These are phyloP conservation scores for Irpex lacteus DNA, from an alignment of 1,284 basidiomycete species.

Conservation along the genomic window DNA sequence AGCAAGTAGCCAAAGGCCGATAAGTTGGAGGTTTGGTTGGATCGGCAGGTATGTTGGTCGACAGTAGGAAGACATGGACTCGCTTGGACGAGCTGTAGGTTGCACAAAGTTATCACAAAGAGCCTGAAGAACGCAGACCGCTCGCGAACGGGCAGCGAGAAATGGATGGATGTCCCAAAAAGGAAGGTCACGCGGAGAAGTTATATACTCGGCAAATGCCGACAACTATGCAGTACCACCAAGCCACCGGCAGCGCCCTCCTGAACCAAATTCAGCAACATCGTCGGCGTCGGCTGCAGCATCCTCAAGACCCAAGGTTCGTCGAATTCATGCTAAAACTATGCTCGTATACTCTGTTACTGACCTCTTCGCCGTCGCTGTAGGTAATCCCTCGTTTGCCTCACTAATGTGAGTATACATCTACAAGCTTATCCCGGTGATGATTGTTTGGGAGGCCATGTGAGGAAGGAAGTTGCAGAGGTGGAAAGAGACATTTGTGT, in stretches of 20 bases:
- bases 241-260: conserved; percentile 24
- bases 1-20: too few species aligned
- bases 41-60: too few species aligned
- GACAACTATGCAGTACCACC: conserved; percentile 26
- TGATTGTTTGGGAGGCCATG: not conserved
- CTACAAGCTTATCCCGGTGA: not conserved
- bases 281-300: conserved; percentile 32
- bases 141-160: not conserved
- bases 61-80: too few species aligned
- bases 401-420: conserved; percentile 23
- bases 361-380: conserved; percentile 7
- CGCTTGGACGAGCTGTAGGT: too few species aligned
- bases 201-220: conserved; percentile 22
- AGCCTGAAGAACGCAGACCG: too few species aligned
- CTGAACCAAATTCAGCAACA: conserved; percentile 19
- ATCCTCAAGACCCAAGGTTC: conserved; percentile 35
- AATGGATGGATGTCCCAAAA: not conserved
- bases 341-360: conserved; percentile 14
- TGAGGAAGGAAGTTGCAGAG: not conserved
- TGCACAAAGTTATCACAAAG: too few species aligned
- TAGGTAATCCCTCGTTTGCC: conserved; percentile 16
- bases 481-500: not conserved
- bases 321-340: conserved; percentile 15
- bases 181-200: conserved; percentile 2
- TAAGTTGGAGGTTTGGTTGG: too few species aligned